A percentile compares a stretch with the other conserved stretches of the same genome.
phyloP scores from a whole-genome alignment of 306 rosid species.

The Benincasa hispida region DNA sequence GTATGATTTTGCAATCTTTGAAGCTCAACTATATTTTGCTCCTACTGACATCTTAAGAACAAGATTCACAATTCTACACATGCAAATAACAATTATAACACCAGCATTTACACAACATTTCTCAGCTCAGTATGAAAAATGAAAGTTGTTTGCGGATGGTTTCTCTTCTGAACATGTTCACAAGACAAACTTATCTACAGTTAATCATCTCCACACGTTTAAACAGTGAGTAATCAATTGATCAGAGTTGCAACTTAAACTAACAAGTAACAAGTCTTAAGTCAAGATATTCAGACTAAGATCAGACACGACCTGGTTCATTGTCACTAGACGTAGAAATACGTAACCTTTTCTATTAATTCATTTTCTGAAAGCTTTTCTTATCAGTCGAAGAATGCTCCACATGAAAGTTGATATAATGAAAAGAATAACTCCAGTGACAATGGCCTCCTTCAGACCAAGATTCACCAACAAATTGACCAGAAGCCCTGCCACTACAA shows the following conservation, averaged over 20 bases:
- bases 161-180: neutral
- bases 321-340: neutral
- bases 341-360: neutral
- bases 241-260: neutral
- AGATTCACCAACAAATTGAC: slow-evolving; percentile 87
- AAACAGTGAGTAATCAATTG: neutral
- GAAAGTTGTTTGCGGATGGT: neutral
- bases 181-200: neutral
- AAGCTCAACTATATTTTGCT: neutral
- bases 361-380: slow-evolving; percentile 27
- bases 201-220: neutral
- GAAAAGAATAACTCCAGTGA: slow-evolving; percentile 68
- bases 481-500: slow-evolving; percentile 74
- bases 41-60: neutral
- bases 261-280: neutral
- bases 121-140: neutral
- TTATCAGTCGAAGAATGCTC: slow-evolving; percentile 58
- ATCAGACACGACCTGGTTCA: neutral
- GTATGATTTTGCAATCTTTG: neutral
- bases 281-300: neutral
- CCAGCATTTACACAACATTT: neutral
- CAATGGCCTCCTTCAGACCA: slow-evolving; percentile 64
- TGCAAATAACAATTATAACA: neutral
- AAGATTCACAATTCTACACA: neutral
- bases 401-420: slow-evolving; percentile 84